These are phyloP conservation scores for Ensete ventricosum DNA, from an alignment of 176 grass and related monocot genomes.

Conservation along the genomic window DNA sequence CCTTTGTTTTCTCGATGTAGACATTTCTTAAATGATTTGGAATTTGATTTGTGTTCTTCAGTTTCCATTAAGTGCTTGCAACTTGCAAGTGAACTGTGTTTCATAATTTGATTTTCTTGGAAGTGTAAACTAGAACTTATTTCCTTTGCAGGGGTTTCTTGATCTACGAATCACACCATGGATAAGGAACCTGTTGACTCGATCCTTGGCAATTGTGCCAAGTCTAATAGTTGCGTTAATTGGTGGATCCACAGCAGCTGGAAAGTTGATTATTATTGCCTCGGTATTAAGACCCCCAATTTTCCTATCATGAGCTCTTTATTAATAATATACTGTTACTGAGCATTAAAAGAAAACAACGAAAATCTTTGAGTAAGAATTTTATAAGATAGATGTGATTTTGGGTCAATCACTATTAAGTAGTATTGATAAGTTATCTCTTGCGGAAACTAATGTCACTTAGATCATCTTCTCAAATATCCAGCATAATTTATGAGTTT, in stretches of 20 bases:
- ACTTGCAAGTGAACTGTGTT: background rate
- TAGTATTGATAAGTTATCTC: background rate
- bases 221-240: conserved; percentile 79
- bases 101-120: background rate
- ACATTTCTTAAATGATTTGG: background rate
- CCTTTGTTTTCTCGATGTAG: background rate
- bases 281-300: conserved; percentile 40
- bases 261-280: conserved; percentile 92
- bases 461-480: background rate
- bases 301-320: background rate
- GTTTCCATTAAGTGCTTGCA: background rate
- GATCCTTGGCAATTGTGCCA: conserved; percentile 88
- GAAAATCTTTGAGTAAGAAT: background rate
- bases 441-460: background rate
- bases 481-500: background rate
- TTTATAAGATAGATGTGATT: background rate
- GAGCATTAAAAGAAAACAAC: background rate
- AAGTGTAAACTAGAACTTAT: background rate
- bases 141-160: conserved; percentile 61
- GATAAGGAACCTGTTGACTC: conserved; percentile 78
- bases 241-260: conserved; percentile 89
- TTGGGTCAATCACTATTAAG: background rate
- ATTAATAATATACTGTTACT: background rate
- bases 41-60: background rate
- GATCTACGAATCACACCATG: conserved; percentile 90